phyloP scores from a whole-genome alignment of 345 rosid genomes.

The Mallotus nudiflorus region DNA sequence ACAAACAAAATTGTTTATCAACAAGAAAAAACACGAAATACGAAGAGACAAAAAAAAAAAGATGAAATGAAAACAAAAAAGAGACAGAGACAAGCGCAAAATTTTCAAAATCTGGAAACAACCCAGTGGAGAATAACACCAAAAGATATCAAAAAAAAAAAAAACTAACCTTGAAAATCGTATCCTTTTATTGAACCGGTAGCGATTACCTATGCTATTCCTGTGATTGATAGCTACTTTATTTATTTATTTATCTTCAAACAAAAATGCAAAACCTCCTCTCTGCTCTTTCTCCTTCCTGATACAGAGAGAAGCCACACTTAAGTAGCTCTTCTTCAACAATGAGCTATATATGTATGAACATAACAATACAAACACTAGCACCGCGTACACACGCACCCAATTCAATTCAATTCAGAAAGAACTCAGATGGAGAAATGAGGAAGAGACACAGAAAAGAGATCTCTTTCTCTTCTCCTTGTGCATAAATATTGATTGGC shows the following conservation, averaged over 20 bases:
- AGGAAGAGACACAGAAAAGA: background rate
- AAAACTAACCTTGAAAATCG: slow-evolving; percentile 36
- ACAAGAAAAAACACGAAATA: slow-evolving; percentile 40
- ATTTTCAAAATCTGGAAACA: slow-evolving; percentile 20
- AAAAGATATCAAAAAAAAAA: slow-evolving; percentile 20
- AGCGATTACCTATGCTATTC: slow-evolving; percentile 33
- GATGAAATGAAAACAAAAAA: slow-evolving; percentile 18
- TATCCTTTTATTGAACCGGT: slow-evolving; percentile 6
- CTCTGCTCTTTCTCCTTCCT: background rate
- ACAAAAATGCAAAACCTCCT: background rate
- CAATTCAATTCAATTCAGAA: background rate
- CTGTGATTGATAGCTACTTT: slow-evolving; percentile 28
- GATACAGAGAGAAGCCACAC: background rate
- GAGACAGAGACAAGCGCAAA: slow-evolving; percentile 26
- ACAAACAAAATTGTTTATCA: slow-evolving; percentile 35
- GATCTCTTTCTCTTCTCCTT: background rate
- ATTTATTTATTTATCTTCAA: background rate
- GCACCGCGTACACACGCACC: no score
- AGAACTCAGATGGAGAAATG: background rate
- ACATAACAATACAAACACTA: background rate
- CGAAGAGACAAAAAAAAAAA: slow-evolving; percentile 26
- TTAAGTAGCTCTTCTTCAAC: slow-evolving; percentile 6
- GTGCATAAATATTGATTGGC: background rate
- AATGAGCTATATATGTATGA: background rate
- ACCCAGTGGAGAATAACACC: slow-evolving; percentile 26